Evolutionary conservation across 1,139 yeast genomes (phyloP), one percentile per base, ranked within the genome.

Genomic region (Geotrichum siamense): DNA sequence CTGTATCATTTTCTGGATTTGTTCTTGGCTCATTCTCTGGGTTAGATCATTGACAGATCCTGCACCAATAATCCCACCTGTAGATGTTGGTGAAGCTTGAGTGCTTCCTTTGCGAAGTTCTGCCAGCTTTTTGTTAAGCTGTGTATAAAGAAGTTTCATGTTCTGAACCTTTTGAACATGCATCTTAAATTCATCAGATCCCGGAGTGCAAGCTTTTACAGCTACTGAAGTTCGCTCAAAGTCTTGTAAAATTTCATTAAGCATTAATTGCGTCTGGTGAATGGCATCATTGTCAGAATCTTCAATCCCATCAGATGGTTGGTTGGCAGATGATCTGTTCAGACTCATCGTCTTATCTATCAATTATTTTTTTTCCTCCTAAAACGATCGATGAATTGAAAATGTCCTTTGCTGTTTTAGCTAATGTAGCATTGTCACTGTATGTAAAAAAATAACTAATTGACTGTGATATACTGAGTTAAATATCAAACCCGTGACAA

Each of bases 221-320:
- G 50, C 26, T 44, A 52, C 30, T 51, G 55, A n/a, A 52, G 45
- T 17, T 53, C 51, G 31, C 16, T 30, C 34, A 17, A 55, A 49
- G 37, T 58, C 61, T 42, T 53, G 58, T 39, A 54, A 53, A 38
- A 58, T 10, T 21, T 51, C 43, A 39, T 53, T 38, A 38, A 27
- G 42, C 22, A 34, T 30, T 3, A 23, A 36, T 23, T 39, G 36
- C 22, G 27, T 23, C 9, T 34, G 23, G n/a, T n/a, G n/a, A n/a
- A n/a, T n/a, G n/a, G n/a, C n/a, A n/a, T n/a, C n/a, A n/a, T n/a
- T n/a, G n/a, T n/a, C n/a, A n/a, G n/a, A n/a, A n/a, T n/a, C n/a
- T n/a, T n/a, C n/a, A n/a, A n/a, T n/a, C n/a, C n/a, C n/a, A n/a
- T n/a, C n/a, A n/a, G n/a, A n/a, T n/a, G n/a, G n/a, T n/a, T n/a